Evolutionary conservation across 1,284 basidiomycete species (phyloP).

Genomic region (Tilletia caries): DNA sequence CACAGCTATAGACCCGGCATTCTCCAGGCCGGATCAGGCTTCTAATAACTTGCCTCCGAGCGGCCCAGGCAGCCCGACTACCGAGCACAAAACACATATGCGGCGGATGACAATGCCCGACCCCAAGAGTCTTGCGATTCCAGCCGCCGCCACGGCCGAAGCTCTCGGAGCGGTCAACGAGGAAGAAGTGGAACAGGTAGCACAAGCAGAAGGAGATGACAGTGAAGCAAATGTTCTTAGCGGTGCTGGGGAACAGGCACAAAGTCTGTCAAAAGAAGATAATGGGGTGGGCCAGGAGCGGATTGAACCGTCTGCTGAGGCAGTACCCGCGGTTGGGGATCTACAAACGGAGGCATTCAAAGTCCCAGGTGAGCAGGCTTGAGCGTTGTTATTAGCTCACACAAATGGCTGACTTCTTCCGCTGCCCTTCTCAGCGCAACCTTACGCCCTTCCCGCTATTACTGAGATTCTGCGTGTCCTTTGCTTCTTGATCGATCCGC

Average conservation of each 20-base stretch:
- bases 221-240: neutral
- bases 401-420: neutral
- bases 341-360: neutral
- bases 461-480: slow-evolving; percentile 89
- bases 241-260: neutral
- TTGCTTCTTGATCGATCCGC: slow-evolving; percentile 90
- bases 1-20: neutral
- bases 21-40: neutral
- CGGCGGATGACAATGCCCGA: slow-evolving; percentile 54
- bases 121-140: slow-evolving; percentile 48
- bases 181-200: slow-evolving; percentile 2
- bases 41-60: slow-evolving; percentile 29
- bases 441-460: slow-evolving; percentile 86
- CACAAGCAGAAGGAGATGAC: slow-evolving; percentile 8
- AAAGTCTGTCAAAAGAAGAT: neutral
- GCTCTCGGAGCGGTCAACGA: slow-evolving; percentile 7
- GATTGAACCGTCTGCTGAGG: neutral
- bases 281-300: neutral
- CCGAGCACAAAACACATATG: slow-evolving; percentile 13
- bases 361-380: neutral
- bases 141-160: slow-evolving; percentile 31
- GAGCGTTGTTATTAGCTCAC: neutral
- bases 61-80: slow-evolving; percentile 20
- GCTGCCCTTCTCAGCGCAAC: slow-evolving; percentile 23
- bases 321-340: neutral